Base-by-base conservation (phyloP, 495 filamentous ascomycete genomes). In the Amniculicola lignicola region DNA sequence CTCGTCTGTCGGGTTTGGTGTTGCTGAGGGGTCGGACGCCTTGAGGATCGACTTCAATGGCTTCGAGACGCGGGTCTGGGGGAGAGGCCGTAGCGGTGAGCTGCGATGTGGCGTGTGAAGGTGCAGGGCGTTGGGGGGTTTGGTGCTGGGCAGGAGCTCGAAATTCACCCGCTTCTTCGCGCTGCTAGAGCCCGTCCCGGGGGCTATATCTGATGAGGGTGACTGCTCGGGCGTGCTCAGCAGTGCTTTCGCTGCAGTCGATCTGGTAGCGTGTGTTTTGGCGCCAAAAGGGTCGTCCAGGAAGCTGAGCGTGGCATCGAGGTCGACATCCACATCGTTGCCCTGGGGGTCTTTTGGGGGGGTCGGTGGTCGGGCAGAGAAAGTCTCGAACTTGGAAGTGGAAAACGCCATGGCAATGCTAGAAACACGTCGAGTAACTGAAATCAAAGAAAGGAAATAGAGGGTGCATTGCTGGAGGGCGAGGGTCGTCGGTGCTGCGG, bases 11-110 rank as follows among this genome's bases (percentile, higher is more conserved):
- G 69, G 71, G 68, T 57, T 74, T 67, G 61, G 75, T 67, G 53
- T 72, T 66, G 1, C 46, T 39, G 41, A 15, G 73, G 77, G 55
- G 73, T 77, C 59, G 23, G 69, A 75, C 16, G 77, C 66, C 69
- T 97, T 98, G 41, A 98, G 78, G 50, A 98, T 96, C 1, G 90
- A 92, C 64, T 92, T 95, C 21, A 81, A 62, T 11, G 87, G 81
- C 64, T 84, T 89, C 28, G 75, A 76, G 44, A 84, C 78, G 63
- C 77, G 82, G 23, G 85, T 83, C 3, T 82, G 79, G 22, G 77
- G 80, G 23, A 75, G 70, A 42, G 62, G 67, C 57, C 76, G 74
- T 35, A 72, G 70, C 57, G 59, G 78, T 59, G 74, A 66, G 45
- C 58, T 58, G 79, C 27, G 69, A 66, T 33, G 70, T 70, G 50